phyloP scores from a whole-genome alignment of 169 alveolate species.

The Toxoplasma gondii region DNA sequence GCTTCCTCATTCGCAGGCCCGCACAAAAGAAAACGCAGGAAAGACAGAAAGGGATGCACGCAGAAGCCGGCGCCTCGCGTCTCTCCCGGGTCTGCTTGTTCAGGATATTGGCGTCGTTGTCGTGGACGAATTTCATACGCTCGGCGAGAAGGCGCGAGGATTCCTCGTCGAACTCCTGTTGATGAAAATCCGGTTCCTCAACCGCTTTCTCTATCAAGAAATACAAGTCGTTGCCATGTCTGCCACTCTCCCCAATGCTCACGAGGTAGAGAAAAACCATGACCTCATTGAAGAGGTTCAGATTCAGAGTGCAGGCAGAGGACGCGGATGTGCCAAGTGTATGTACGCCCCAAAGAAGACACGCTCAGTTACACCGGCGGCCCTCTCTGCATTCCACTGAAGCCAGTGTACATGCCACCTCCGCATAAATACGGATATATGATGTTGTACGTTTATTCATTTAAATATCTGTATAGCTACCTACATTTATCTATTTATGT shows the following conservation, averaged over 20 bases:
- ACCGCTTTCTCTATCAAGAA: slow-evolving; percentile 63
- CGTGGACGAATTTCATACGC: slow-evolving; percentile 82
- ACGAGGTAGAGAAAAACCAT: slow-evolving; percentile 53
- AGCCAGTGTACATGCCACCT: no score
- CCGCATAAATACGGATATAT: no score
- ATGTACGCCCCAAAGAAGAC: not conserved
- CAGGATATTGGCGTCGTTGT: slow-evolving; percentile 65
- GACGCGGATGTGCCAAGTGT: not conserved
- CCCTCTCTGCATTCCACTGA: no score
- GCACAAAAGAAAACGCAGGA: no score
- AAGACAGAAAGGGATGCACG: no score
- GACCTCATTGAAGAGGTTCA: no score
- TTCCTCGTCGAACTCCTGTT: slow-evolving; percentile 75
- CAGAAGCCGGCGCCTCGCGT: not conserved
- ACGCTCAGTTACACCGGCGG: not conserved
- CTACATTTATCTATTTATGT: not conserved
- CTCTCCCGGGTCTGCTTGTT: not conserved
- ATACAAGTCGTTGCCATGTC: slow-evolving; percentile 84
- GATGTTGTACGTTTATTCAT: no score
- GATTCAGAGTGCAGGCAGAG: not conserved
- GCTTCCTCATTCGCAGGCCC: not conserved
- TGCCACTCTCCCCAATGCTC: slow-evolving; percentile 85
- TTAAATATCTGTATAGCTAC: no score
- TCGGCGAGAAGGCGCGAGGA: slow-evolving; percentile 83
- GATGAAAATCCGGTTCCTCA: slow-evolving; percentile 68